Evolutionary conservation across 177 flowering plant genomes (phyloP).

Genomic region (Tripterygium wilfordii): DNA sequence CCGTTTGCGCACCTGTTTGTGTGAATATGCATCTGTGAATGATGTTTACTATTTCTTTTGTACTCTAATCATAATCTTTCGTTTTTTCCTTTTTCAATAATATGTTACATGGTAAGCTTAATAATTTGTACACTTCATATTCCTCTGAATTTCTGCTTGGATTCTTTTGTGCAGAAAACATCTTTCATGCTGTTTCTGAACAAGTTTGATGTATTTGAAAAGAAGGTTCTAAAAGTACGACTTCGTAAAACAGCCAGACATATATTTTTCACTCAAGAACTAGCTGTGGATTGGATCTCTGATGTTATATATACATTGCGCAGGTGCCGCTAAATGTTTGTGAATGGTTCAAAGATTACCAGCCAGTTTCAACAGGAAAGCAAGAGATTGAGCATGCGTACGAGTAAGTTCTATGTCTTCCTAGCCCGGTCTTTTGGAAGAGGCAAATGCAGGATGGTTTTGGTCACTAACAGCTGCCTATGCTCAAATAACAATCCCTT

Average conservation of each 20-base stretch:
- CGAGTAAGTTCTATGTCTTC: conserved; percentile 54
- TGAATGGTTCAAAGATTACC: conserved; percentile 98
- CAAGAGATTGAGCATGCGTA: conserved; percentile 97
- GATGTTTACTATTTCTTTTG: too few relatives aligned
- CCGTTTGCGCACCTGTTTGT: too few relatives aligned
- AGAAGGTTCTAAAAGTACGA: conserved; percentile 83
- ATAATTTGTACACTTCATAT: too few relatives aligned
- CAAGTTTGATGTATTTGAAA: conserved; percentile 96
- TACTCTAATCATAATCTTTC: too few relatives aligned
- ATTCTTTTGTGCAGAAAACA: conserved; percentile 67
- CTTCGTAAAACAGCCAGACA: not conserved
- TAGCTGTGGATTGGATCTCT: conserved; percentile 1
- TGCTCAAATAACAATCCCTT: too few relatives aligned
- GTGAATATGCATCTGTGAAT: too few relatives aligned
- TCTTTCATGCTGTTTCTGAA: conserved; percentile 94
- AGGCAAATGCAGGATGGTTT: too few relatives aligned
- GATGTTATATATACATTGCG: conserved; percentile 6
- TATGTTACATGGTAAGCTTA: too few relatives aligned
- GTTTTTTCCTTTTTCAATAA: too few relatives aligned
- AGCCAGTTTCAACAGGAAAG: conserved; percentile 80
- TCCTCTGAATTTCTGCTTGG: conserved; percentile 6
- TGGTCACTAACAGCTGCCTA: too few relatives aligned
- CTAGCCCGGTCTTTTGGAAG: not conserved
- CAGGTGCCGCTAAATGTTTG: conserved; percentile 88
- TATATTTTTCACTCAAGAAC: not conserved